phyloP scores from a whole-genome alignment of 768 basidiomycete genomes.

The Termitomyces sp. region DNA sequence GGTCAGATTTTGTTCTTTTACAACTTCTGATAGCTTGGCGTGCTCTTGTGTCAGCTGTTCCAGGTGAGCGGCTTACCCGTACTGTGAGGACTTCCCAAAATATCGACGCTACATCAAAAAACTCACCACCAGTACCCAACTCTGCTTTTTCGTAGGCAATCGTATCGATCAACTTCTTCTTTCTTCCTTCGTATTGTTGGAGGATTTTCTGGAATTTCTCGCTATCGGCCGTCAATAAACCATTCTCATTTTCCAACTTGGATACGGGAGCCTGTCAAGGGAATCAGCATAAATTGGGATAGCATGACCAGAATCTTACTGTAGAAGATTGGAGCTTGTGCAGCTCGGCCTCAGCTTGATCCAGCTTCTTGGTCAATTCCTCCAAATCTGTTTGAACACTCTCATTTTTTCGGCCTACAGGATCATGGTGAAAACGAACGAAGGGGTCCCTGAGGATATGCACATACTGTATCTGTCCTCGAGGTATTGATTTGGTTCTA shows the following conservation, averaged over 20 bases:
- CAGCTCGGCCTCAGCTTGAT: slow-evolving; percentile 44
- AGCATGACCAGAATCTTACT: slow-evolving; percentile 26
- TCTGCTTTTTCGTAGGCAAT: slow-evolving; percentile 67
- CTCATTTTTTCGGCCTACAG: slow-evolving; percentile 65
- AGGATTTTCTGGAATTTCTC: slow-evolving; percentile 77
- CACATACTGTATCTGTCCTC: slow-evolving; percentile 73
- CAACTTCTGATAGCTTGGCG: slow-evolving; percentile 52
- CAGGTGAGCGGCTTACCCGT: slow-evolving; percentile 48
- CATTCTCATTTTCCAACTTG: slow-evolving; percentile 56
- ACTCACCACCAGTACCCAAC: slow-evolving; percentile 46
- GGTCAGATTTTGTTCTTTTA: slow-evolving; percentile 84
- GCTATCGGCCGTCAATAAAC: slow-evolving; percentile 63
- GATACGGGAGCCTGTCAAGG: slow-evolving; percentile 50
- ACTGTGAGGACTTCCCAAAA: neutral
- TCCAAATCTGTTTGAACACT: slow-evolving; percentile 60
- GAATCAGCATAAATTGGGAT: neutral
- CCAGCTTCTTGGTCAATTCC: slow-evolving; percentile 41
- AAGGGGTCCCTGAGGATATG: neutral
- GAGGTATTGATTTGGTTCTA: slow-evolving; percentile 61
- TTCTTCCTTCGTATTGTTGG: slow-evolving; percentile 61
- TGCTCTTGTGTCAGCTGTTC: slow-evolving; percentile 63
- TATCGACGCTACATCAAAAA: neutral
- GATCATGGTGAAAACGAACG: slow-evolving; percentile 3
- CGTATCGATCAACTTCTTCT: slow-evolving; percentile 60
- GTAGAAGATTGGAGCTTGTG: slow-evolving; percentile 57